phyloP scores from a whole-genome alignment of 2,329 filamentous ascomycete genomes.

The Hyphodiscus sp. region DNA sequence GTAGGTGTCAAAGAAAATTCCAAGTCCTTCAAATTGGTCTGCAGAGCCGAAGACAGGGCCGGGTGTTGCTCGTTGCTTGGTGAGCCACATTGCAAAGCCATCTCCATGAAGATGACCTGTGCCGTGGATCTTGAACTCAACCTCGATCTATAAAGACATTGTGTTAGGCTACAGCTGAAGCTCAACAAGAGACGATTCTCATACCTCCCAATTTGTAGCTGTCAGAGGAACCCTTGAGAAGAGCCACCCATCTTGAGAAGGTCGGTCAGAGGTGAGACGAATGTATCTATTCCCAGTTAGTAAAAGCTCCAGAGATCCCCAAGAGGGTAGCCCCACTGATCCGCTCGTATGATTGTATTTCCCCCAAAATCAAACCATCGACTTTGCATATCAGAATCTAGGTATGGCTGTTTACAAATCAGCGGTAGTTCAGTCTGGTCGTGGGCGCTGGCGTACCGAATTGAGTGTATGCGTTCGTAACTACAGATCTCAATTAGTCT shows the following conservation, averaged over 20 bases:
- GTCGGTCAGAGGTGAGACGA: slow-evolving; percentile 82
- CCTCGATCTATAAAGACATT: slow-evolving; percentile 57
- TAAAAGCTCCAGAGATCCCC: not conserved
- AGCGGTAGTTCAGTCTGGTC: slow-evolving; percentile 4
- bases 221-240: slow-evolving; percentile 92
- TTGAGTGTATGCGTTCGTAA: slow-evolving; percentile 80
- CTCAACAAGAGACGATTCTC: not conserved
- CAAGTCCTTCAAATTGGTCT: slow-evolving; percentile 89
- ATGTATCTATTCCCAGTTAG: slow-evolving; percentile 61
- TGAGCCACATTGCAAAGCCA: slow-evolving; percentile 97
- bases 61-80: slow-evolving; percentile 75
- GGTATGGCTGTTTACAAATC: slow-evolving; percentile 63
- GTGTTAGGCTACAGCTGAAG: slow-evolving; percentile 2
- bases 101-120: slow-evolving; percentile 88
- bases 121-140: slow-evolving; percentile 92
- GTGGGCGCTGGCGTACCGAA: slow-evolving; percentile 49
- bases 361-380: slow-evolving; percentile 99
- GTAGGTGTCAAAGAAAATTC: slow-evolving; percentile 93
- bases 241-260: slow-evolving; percentile 86
- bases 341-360: slow-evolving; percentile 75
- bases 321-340: slow-evolving; percentile 48
- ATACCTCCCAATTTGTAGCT: slow-evolving; percentile 91
- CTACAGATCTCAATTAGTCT: slow-evolving; percentile 39
- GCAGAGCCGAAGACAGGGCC: slow-evolving; percentile 83
- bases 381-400: slow-evolving; percentile 96